Conservation (phyloP, 257 asterid species). For the Avicennia marina region DNA sequence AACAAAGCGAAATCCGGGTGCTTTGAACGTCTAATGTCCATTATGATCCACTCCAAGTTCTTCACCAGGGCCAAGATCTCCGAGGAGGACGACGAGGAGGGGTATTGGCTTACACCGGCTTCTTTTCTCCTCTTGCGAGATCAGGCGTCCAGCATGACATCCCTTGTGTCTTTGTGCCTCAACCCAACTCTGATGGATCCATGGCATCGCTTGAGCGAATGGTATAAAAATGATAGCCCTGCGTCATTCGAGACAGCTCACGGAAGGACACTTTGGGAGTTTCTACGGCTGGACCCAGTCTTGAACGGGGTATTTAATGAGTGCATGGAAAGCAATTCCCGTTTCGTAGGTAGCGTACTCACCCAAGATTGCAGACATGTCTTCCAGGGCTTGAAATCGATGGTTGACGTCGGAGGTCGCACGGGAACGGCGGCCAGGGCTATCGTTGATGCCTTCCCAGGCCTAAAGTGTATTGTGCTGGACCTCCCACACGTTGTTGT, state of each 20-base stretch:
- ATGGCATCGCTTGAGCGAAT: background rate
- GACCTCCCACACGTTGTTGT: background rate
- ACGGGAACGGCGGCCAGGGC: background rate
- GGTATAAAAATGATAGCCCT: background rate
- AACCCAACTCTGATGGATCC: background rate
- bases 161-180: background rate
- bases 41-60: no score
- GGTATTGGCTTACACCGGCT: background rate
- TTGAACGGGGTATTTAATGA: no score
- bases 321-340: background rate
- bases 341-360: background rate
- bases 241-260: background rate
- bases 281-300: no score
- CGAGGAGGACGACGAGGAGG: background rate
- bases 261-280: background rate
- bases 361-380: background rate
- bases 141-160: background rate
- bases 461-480: background rate
- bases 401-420: background rate
- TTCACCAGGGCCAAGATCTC: no score
- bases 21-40: no score
- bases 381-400: background rate
- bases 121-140: background rate
- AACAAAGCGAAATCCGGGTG: no score
- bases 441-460: background rate